These are phyloP conservation scores for Cercospora janseana DNA, from an alignment of 2,329 filamentous ascomycete genomes.

Conservation along the genomic window DNA sequence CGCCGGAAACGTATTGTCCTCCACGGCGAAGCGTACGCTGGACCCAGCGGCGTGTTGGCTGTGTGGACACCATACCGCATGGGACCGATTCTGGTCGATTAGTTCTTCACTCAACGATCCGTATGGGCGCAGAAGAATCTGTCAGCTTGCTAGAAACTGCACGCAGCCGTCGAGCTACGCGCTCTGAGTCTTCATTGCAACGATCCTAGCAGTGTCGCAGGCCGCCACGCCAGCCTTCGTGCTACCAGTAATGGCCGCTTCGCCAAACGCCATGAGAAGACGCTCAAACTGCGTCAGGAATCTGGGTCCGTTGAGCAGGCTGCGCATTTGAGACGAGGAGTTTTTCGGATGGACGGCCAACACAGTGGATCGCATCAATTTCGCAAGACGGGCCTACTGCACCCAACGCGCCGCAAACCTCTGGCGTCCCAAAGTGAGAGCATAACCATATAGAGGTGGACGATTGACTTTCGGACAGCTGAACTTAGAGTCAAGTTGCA, in stretches of 20 bases:
- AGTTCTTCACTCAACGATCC: neutral
- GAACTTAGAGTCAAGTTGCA: constrained; percentile 7
- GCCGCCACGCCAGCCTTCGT: neutral
- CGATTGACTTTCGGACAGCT: constrained; percentile 10
- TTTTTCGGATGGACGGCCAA: neutral
- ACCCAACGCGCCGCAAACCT: constrained; percentile 4
- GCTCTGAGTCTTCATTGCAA: too few species aligned
- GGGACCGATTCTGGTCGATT: constrained; percentile 1
- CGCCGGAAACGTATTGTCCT: neutral
- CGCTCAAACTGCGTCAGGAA: neutral
- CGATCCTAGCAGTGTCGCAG: neutral
- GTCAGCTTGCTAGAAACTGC: too few species aligned
- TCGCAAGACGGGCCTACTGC: constrained; percentile 6
- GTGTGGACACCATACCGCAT: neutral
- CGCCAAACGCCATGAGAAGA: neutral
- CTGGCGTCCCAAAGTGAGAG: constrained; percentile 1
- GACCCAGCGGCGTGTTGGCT: neutral
- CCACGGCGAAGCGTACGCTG: neutral
- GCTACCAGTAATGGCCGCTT: neutral
- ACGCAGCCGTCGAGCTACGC: too few species aligned
- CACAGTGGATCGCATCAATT: constrained; percentile 1
- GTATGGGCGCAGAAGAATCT: too few species aligned
- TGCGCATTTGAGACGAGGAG: neutral
- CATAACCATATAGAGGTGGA: constrained; percentile 7
- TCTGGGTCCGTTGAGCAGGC: neutral